A percentile compares a stretch with the other conserved stretches of the same genome.
phyloP scores from a whole-genome alignment of 257 asterid species.

The Forsythia viridissima region DNA sequence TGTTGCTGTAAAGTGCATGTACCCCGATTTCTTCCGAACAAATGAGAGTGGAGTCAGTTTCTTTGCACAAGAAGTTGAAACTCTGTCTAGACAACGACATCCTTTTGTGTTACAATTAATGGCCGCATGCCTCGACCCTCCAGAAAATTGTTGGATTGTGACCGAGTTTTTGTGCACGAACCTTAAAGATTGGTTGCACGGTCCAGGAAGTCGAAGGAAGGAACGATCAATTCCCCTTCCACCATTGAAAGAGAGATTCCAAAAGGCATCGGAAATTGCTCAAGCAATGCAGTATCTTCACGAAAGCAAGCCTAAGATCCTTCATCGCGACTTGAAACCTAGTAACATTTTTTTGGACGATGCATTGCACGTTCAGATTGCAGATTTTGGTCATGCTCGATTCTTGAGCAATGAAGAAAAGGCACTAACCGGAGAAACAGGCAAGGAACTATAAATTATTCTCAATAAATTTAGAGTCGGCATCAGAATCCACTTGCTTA shows the following conservation, averaged over 20 bases:
- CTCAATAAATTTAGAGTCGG: not conserved
- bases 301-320: conserved; percentile 57
- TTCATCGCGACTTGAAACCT: conserved; percentile 78
- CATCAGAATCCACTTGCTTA: not conserved
- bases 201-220: conserved; percentile 53
- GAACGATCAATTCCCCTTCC: conserved; percentile 54
- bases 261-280: conserved; percentile 59
- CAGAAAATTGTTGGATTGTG: conserved; percentile 66
- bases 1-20: conserved; percentile 71
- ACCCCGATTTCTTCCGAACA: conserved; percentile 59
- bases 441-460: conserved; percentile 17
- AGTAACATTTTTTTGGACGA: conserved; percentile 71
- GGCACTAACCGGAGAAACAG: conserved; percentile 84
- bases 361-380: conserved; percentile 63
- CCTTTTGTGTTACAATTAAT: conserved; percentile 69
- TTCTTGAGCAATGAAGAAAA: conserved; percentile 65
- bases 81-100: conserved; percentile 66
- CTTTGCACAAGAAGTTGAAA: conserved; percentile 75
- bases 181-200: conserved; percentile 71
- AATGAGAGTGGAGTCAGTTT: conserved; percentile 58
- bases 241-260: conserved; percentile 49
- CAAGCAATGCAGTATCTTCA: conserved; percentile 91
- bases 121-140: conserved; percentile 73
- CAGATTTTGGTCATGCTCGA: conserved; percentile 85
- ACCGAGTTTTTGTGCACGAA: conserved; percentile 54